Base-by-base conservation (phyloP, 1,284 basidiomycete species). In the Ganoderma lucidum region DNA sequence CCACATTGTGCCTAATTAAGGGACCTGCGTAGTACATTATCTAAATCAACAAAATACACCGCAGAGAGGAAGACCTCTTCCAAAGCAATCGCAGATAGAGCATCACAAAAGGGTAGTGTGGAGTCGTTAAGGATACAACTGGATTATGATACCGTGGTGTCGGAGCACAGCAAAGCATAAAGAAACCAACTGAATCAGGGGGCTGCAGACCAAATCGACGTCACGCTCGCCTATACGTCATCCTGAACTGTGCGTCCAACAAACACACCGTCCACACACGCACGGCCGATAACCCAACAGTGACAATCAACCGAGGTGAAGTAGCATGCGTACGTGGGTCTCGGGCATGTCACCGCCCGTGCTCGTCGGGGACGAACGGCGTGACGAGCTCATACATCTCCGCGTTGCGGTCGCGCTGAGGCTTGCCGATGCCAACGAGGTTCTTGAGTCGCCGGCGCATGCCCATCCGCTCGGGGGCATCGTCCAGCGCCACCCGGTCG, bases 321-420 rank as follows among this genome's bases (percentile, higher is more conserved):
- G 35, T 3, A 55, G 39, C 5, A 6, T 42, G 53, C 37, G 44
- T 19, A 51, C 10, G 35, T 23, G 12, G 55, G 41, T 37, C 10
- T 19, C 15, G 12, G 55, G 41, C 23, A 41, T 62, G 37, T 73
- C 68, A 73, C 42, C 58, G 72, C 14, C 72, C 72, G 55, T 66
- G 67, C 23, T 82, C 80, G 61, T 83, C 82, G 53, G 82, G 74
- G 30, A 81, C 75, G 78, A 94, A 94, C 0, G 93, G 93, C 37
- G 93, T 94, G 65, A 94, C 91, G 19, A 93, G 84, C 63, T 93
- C 90, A 71, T 89, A 94, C 15, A 88, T 90, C 70, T 93, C 91
- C 74, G 92, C 91, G 75, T 94, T 94, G 72, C 84, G 85, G 73
- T 83, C 81, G 69, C 84, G 82, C 65, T 73, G 63, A 56, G 81